Base-by-base conservation (phyloP, 1,284 basidiomycete genomes). In the Malassezia globosa region DNA sequence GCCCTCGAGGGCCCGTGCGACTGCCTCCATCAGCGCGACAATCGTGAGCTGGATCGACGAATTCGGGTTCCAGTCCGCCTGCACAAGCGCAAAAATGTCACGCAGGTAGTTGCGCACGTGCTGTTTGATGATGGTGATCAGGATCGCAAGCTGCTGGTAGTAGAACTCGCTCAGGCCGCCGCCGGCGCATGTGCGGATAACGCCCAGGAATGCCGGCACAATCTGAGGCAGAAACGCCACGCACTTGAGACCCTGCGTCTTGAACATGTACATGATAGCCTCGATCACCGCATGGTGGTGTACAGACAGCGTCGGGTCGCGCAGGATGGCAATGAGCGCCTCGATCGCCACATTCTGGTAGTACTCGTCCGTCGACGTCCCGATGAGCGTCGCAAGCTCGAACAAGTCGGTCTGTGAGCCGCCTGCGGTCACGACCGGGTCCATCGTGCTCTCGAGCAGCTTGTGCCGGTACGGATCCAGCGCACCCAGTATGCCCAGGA, bases 251-350 rank as follows among this genome's bases (percentile, higher is more conserved):
- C 94, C 87, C 71, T 97, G 89, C 0, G 90, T 96, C 73, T 92
- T 89, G 79, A 97, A 97, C 57, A 99, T 96, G 53, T 90, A 87
- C 87, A 97, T 97, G 64, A 99, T 85, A 2, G 92, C 90, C 72
- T 97, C 90, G 58, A 97, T 92, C 51, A 92, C 92, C 37, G 75
- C 74, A 26, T 87, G 72, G 63, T 96, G 89, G 63, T 89, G 68
- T 37, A 60, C 59, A 10, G 62, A 58, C 11, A 71, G 55, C 37
- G 65, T 54, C 18, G 60, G 59, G 37, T 71, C 94, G 66, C 84
- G 85, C 58, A 99, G 75, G 47, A 97, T 87, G 43, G 81, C 80
- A 38, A 97, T 79, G 19, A 99, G 78, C 1, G 88, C 82, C 38
- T 83, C 85, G 73, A 99, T 87, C 34, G 90, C 92, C 4, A 94